Evolutionary conservation across 441 rosid genomes (phyloP).

Genomic region (Kokia cookei): DNA sequence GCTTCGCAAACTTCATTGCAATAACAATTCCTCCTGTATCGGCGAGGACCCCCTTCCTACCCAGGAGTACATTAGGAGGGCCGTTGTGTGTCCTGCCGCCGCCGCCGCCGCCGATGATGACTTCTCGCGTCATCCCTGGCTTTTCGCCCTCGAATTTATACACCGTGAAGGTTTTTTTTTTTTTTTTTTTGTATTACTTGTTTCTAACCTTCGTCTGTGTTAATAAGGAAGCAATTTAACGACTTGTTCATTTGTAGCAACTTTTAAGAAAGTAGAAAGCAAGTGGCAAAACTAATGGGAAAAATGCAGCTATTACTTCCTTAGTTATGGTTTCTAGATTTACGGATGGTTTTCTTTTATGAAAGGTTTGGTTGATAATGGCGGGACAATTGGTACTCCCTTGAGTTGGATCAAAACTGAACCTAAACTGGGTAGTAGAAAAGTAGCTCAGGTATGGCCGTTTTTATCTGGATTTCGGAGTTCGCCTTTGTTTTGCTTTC

Average conservation of each 20-base stretch:
- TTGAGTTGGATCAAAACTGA: slow-evolving; percentile 48
- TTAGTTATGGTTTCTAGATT: background rate
- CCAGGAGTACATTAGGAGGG: slow-evolving; percentile 71
- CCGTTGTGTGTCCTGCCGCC: slow-evolving; percentile 34
- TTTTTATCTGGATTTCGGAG: background rate
- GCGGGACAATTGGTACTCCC: slow-evolving; percentile 58
- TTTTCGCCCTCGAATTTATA: slow-evolving; percentile 52
- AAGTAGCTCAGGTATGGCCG: slow-evolving; percentile 48
- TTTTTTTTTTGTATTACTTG: background rate
- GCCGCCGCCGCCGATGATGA: slow-evolving; percentile 45
- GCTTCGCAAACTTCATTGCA: slow-evolving; percentile 33
- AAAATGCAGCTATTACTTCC: background rate
- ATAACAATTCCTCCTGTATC: slow-evolving; percentile 10
- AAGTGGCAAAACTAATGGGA: background rate
- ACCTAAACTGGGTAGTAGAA: slow-evolving; percentile 20
- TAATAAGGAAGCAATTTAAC: background rate
- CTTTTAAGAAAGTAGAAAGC: background rate
- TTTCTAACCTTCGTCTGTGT: background rate
- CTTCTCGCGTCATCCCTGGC: slow-evolving; percentile 58
- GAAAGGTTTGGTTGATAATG: slow-evolving; percentile 50
- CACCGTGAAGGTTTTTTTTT: slow-evolving; percentile 40
- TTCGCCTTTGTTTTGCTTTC: background rate
- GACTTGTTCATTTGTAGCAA: background rate
- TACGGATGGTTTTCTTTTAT: background rate
- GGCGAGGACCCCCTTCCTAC: slow-evolving; percentile 45